phyloP scores from a whole-genome alignment of 306 rosid species.

The Lathyrus aphaca region DNA sequence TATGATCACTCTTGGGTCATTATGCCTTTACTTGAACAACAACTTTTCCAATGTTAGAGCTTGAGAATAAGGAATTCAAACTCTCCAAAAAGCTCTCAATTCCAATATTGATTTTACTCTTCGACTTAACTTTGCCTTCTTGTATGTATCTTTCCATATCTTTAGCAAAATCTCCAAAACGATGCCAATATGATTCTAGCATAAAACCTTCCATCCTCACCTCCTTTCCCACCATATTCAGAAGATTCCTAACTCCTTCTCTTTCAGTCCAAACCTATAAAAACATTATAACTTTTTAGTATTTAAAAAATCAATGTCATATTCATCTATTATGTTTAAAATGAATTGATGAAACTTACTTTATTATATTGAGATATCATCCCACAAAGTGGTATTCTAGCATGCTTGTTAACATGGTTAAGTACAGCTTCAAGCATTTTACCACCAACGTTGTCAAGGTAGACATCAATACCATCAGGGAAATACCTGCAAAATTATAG shows the following conservation, averaged over 20 bases:
- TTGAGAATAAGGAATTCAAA: conserved; percentile 54
- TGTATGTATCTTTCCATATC: conserved; percentile 58
- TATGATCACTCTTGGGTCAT: neutral
- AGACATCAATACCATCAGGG: conserved; percentile 68
- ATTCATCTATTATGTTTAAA: neutral
- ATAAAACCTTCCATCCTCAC: conserved; percentile 66
- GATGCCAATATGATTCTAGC: conserved; percentile 52
- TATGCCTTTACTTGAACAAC: conserved; percentile 51
- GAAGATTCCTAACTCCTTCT: conserved; percentile 63
- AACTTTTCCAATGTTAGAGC: conserved; percentile 63
- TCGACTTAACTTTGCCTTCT: conserved; percentile 56
- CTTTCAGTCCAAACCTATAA: conserved; percentile 66
- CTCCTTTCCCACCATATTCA: conserved; percentile 68
- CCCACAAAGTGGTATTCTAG: conserved; percentile 65
- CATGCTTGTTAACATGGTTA: conserved; percentile 62
- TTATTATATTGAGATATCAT: conserved; percentile 69
- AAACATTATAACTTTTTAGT: neutral
- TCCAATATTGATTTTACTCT: conserved; percentile 51
- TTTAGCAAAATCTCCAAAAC: conserved; percentile 59
- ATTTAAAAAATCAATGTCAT: neutral
- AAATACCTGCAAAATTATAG: conserved; percentile 46
- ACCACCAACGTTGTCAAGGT: conserved; percentile 73
- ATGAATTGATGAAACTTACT: conserved; percentile 37
- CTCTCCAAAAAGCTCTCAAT: conserved; percentile 55
- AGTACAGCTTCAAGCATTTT: conserved; percentile 72